Base-by-base conservation (phyloP, 2,329 filamentous ascomycete genomes). In the Fusarium subtropicale region DNA sequence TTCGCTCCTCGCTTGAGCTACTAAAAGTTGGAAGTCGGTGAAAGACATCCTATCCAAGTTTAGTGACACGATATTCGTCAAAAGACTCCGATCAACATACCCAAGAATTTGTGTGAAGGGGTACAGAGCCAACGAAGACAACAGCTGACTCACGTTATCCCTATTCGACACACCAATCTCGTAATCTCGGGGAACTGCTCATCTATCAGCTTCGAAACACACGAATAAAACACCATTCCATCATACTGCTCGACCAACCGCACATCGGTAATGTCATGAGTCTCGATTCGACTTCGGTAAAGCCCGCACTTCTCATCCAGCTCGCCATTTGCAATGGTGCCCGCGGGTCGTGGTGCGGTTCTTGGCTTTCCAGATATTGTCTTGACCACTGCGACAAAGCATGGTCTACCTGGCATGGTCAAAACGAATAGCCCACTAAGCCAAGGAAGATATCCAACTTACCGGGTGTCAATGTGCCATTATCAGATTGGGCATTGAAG, bases 401-500 rank as follows among this genome's bases (percentile, higher is more conserved):
- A 76, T 92, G 87, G 54, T 85, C 86, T 90, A 34, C 28, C 13
- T n/a, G 18, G 12, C 18, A n/a, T 16, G 42, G 39, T 58, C 50
- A 55, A n/a, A 18, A 47, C 31, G 68, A 46, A 75, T 60, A 54
- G 13, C 8, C 8, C 6, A 38, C 15, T 16, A 39, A 33, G 12
- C 2, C 7, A 18, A 20, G 13, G 44, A 5, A 12, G 8, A 36
- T 20, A n/a, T 11, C 22, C 12, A 22, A 48, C 84, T 78, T 75
- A 85, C 88, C 84, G 52, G 90, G 85, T 13, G 88, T 90, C 72
- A 96, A 81, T n/a, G 88, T 89, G 7, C 93, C 93, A 73, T 92
- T 97, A 71, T 95, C 89, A 1, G 93, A 97, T 77, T 97, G 94
- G 28, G 92, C 89, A 69, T 93, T 93, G 78, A 90, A 91, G 75